phyloP scores from a whole-genome alignment of 768 basidiomycete genomes.

The Lactarius psammicola region DNA sequence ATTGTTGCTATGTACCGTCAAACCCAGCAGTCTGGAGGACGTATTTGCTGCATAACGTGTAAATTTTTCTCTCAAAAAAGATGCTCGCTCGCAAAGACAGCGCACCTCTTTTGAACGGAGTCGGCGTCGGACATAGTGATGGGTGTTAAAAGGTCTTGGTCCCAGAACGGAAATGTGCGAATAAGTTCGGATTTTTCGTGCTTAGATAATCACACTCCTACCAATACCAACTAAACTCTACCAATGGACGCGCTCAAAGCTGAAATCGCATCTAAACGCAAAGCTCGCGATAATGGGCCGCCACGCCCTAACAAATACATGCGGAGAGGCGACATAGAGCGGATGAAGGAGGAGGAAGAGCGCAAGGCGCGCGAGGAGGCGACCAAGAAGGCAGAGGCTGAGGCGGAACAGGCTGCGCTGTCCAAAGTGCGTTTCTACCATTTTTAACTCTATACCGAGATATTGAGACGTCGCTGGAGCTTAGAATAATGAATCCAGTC shows the following conservation, averaged over 20 bases:
- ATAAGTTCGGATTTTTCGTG: constrained; percentile 12
- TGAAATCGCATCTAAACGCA: constrained; percentile 86
- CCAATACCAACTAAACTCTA: too few relatives aligned
- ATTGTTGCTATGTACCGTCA: constrained; percentile 56
- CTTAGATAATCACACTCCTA: constrained; percentile 18
- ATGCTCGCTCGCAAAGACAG: constrained; percentile 9
- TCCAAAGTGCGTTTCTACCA: constrained; percentile 37
- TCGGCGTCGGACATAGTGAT: constrained; percentile 60
- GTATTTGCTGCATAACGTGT: constrained; percentile 58
- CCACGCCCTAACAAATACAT: constrained; percentile 80
- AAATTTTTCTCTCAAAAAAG: constrained; percentile 27
- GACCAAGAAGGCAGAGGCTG: constrained; percentile 20
- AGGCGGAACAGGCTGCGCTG: constrained; percentile 20
- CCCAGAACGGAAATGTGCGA: constrained; percentile 35
- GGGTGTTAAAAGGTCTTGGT: constrained; percentile 25
- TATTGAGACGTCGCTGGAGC: constrained; percentile 29
- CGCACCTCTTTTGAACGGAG: constrained; percentile 52
- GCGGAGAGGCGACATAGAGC: constrained; percentile 80
- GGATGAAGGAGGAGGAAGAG: constrained; percentile 28
- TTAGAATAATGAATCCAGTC: constrained; percentile 19
- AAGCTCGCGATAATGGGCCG: constrained; percentile 56
- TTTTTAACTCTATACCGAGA: neutral
- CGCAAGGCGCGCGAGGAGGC: constrained; percentile 27
- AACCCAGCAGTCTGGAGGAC: constrained; percentile 94
- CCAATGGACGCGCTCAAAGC: constrained; percentile 95